phyloP scores from a whole-genome alignment of 768 basidiomycete genomes.

The Tephrocybe sp. region DNA sequence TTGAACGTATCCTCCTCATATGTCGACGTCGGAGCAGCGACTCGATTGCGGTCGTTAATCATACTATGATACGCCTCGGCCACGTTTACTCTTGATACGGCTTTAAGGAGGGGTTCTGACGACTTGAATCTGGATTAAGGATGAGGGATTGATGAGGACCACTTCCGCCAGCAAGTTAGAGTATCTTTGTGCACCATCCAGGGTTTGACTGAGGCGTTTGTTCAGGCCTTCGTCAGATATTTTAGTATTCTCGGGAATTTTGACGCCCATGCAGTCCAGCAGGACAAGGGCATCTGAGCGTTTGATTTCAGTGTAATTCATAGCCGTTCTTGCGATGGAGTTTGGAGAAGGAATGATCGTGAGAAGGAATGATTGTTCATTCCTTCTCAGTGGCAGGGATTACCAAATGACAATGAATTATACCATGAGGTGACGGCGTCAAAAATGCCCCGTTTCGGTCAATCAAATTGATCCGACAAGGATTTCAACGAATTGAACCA shows the following conservation, averaged over 20 bases:
- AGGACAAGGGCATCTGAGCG: constrained; percentile 16
- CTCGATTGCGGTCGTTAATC: constrained; percentile 7
- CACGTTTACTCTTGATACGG: constrained; percentile 19
- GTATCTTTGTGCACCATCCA: constrained; percentile 28
- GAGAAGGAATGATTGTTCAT: too few species aligned
- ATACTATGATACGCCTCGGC: constrained; percentile 17
- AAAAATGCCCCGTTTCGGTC: too few species aligned
- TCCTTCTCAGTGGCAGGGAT: too few species aligned
- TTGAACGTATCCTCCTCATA: constrained; percentile 27
- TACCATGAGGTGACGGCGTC: too few species aligned
- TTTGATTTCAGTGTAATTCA: constrained; percentile 9
- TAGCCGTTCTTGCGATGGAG: background rate
- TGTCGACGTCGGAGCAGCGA: constrained; percentile 12
- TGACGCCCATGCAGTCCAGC: constrained; percentile 26
- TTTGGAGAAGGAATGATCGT: background rate
- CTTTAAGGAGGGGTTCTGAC: constrained; percentile 15
- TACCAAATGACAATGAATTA: too few species aligned
- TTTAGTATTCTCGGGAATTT: constrained; percentile 27
- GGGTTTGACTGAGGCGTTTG: constrained; percentile 18
- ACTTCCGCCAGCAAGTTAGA: constrained; percentile 16
- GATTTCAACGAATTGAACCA: too few species aligned
- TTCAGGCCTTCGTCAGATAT: constrained; percentile 24
- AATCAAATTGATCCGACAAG: too few species aligned
- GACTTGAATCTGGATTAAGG: constrained; percentile 18
- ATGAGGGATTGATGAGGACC: constrained; percentile 8